Base-by-base conservation (phyloP, 2,329 filamentous ascomycete genomes). In the Chaetomium strumarium region DNA sequence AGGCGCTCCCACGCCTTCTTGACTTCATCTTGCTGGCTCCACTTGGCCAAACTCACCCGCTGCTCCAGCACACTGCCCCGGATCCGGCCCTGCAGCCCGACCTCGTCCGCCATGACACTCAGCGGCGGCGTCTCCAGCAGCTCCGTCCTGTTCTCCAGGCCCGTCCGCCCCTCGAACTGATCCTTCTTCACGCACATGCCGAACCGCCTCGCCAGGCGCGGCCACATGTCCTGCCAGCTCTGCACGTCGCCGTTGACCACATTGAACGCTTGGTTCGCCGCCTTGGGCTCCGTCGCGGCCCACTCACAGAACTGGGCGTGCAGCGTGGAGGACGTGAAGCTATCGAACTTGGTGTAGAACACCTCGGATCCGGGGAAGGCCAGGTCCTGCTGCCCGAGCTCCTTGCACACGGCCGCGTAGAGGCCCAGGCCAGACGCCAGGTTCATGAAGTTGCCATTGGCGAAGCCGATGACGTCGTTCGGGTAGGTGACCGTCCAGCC, bases 141-240 rank as follows among this genome's bases (percentile, higher is more conserved):
- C 16, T 59, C 53, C 24, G 49, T 57, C 16, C 50, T 41, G 11
- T 39, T 57, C 13, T 49, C 64, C 49, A 52, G 34, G 31, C 59
- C 55, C 0, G 41, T 46, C 34, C 4, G 13, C 13, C 17, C n/a
- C 34, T 39, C 53, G 51, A 68, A 68, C 59, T 68, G 66, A 13
- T 63, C 60, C 16, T 60, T 50, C 42, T 66, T 60, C 10, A 73
- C 64, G 2, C 59, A 60, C 43, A 67, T 59, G 0, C 67, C 67
- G 46, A 72, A 74, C 29, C 67, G 62, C 13, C 55, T 40, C 0
- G 69, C 67, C 2, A 74, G 43, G 14, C 63, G 66, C 4, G 73
- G 72, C 70, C 71, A 74, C 53, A 74, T 55, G 46, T 68, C 67
- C 58, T 72, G 67, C 69, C 70, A 74, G 49, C 62, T 68, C 55